Conservation (phyloP, 768 basidiomycete genomes). For the Leucocoprinus birnbaumii region DNA sequence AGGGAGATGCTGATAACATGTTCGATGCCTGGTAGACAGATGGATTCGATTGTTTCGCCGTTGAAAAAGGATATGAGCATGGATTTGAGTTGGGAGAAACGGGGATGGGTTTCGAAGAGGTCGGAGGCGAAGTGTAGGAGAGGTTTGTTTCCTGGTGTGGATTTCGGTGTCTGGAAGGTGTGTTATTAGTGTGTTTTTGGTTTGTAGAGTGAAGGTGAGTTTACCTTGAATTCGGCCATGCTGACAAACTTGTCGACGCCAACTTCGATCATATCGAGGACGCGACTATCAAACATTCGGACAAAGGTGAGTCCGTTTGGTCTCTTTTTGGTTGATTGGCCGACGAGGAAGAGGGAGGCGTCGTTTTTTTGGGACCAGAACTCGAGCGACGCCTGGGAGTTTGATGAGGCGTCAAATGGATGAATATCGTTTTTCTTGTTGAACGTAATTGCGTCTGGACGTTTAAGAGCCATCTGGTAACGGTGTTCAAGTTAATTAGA, state of each 20-base stretch:
- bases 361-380: conserved; percentile 97
- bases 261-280: conserved; percentile 94
- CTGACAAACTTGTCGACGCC: conserved; percentile 79
- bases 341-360: conserved; percentile 85
- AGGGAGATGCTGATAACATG: conserved; percentile 84
- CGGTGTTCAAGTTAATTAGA: background rate
- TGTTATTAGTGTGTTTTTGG: background rate
- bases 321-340: conserved; percentile 91
- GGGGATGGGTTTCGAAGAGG: conserved; percentile 92
- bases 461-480: conserved; percentile 91
- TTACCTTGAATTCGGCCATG: conserved; percentile 84
- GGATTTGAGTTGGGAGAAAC: conserved; percentile 89
- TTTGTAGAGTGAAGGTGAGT: conserved; percentile 18
- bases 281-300: conserved; percentile 79
- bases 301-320: conserved; percentile 85
- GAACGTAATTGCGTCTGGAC: conserved; percentile 87
- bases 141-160: conserved; percentile 86
- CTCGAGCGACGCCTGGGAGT: conserved; percentile 57
- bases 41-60: conserved; percentile 77
- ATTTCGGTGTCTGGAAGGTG: conserved; percentile 72
- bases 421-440: conserved; percentile 90
- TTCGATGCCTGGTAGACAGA: conserved; percentile 82
- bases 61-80: conserved; percentile 90
- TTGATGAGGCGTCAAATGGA: conserved; percentile 75
- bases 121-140: conserved; percentile 95